Percentiles rank a stretch among this genome's conserved stretches.
Evolutionary conservation across 2,329 filamentous ascomycete genomes (phyloP).

Genomic region (Raffaelea deltoideospora): DNA sequence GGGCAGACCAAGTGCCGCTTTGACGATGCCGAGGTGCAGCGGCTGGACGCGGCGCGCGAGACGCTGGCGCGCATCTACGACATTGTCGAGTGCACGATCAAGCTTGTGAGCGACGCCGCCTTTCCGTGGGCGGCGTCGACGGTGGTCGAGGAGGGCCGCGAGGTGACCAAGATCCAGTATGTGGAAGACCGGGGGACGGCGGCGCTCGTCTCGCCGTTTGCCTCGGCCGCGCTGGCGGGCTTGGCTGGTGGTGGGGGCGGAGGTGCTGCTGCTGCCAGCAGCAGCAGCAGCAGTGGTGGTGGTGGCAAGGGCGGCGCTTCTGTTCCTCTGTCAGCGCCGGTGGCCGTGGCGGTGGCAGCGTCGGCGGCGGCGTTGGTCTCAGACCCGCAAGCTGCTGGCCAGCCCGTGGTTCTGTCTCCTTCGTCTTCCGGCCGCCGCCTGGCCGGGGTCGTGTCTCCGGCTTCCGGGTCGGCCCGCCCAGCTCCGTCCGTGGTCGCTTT

Average conservation of each 20-base stretch:
- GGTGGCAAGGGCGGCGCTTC: too few relatives aligned
- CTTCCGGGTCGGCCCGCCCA: too few relatives aligned
- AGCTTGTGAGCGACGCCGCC: constrained; percentile 5
- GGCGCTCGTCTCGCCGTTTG: neutral
- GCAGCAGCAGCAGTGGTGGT: neutral
- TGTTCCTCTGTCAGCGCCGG: neutral
- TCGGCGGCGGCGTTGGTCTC: neutral
- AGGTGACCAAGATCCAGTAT: constrained; percentile 6
- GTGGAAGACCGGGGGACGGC: constrained; percentile 3
- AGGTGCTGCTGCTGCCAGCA: too few relatives aligned
- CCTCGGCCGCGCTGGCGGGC: neutral
- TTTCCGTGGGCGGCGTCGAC: constrained; percentile 8
- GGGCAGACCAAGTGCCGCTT: constrained; percentile 6
- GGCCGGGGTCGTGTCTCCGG: too few relatives aligned
- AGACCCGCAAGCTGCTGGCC: neutral
- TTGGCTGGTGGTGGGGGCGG: too few relatives aligned
- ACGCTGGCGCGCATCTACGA: constrained; percentile 10
- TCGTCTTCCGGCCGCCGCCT: too few relatives aligned
- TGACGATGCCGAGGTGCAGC: constrained; percentile 7
- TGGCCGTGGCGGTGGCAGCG: neutral
- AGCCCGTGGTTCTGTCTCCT: too few relatives aligned
- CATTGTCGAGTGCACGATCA: constrained; percentile 9
- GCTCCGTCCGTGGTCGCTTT: too few relatives aligned
- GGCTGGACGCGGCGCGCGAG: constrained; percentile 5
- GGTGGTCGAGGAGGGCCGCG: constrained; percentile 1